Evolutionary conservation across 495 filamentous ascomycete species (phyloP).

Genomic region (Jackrogersella multiformis): DNA sequence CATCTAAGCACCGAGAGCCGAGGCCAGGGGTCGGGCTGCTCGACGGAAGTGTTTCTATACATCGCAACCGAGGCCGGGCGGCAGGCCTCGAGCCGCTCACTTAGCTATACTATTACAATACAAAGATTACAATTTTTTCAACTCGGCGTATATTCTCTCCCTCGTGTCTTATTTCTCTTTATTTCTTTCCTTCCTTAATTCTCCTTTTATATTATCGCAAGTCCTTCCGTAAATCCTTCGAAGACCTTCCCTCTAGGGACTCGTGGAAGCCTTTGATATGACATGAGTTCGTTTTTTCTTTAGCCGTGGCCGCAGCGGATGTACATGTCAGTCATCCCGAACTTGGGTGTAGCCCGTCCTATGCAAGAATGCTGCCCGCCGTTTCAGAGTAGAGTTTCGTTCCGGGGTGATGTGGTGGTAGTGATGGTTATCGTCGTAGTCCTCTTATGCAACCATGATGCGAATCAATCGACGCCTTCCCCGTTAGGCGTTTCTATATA

Average conservation of each 20-base stretch:
- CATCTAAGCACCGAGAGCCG: too few relatives aligned
- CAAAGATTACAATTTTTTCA: conserved; percentile 41
- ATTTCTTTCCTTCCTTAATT: background rate
- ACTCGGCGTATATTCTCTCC: conserved; percentile 11
- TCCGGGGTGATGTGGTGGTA: conserved; percentile 2
- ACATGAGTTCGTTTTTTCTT: conserved; percentile 27
- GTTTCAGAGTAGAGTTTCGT: conserved; percentile 37
- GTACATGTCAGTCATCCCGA: conserved; percentile 1
- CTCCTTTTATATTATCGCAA: background rate
- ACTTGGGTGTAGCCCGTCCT: conserved; percentile 18
- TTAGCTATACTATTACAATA: conserved; percentile 46
- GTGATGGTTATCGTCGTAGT: conserved; percentile 6
- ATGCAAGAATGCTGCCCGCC: conserved; percentile 25
- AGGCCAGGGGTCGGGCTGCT: too few relatives aligned
- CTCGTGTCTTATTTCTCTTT: background rate
- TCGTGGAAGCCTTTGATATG: background rate
- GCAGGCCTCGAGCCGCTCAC: conserved; percentile 23
- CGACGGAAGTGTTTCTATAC: conserved; percentile 19
- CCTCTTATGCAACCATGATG: conserved; percentile 24
- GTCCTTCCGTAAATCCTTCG: background rate
- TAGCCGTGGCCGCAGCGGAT: conserved; percentile 4
- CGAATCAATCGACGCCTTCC: conserved; percentile 8
- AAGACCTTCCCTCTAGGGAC: background rate
- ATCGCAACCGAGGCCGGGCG: conserved; percentile 20
- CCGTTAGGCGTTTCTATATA: conserved; percentile 8